These are phyloP conservation scores for Viola pubescens DNA, from an alignment of 441 rosid species.

Conservation along the genomic window DNA sequence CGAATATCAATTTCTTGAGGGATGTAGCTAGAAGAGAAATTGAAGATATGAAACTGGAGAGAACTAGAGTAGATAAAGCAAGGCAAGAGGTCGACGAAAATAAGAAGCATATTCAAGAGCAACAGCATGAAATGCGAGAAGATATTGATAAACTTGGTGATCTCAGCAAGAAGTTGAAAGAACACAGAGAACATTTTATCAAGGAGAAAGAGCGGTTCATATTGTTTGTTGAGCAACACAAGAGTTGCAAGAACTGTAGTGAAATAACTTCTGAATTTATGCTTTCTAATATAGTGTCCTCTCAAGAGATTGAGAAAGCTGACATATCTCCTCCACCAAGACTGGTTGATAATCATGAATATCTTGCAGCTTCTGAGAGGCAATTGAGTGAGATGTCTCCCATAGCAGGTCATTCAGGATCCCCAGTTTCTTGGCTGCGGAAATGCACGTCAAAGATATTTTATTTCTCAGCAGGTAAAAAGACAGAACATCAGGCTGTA, in stretches of 20 bases:
- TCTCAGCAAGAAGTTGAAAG: slow-evolving; percentile 70
- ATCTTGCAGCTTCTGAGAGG: slow-evolving; percentile 18
- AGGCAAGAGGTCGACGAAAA: slow-evolving; percentile 57
- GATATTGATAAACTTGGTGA: slow-evolving; percentile 78
- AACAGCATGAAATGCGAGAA: slow-evolving; percentile 67
- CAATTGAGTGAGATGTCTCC: slow-evolving; percentile 34
- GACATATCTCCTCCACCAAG: slow-evolving; percentile 39
- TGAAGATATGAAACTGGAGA: slow-evolving; percentile 66
- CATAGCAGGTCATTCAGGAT: slow-evolving; percentile 25
- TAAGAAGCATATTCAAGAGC: slow-evolving; percentile 65
- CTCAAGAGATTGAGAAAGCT: slow-evolving; percentile 47
- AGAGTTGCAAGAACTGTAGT: slow-evolving; percentile 61
- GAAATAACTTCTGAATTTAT: slow-evolving; percentile 58
- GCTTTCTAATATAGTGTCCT: slow-evolving; percentile 54
- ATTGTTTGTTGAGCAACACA: slow-evolving; percentile 61
- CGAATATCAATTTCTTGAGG: slow-evolving; percentile 61
- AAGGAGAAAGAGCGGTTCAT: slow-evolving; percentile 81
- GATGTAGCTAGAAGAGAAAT: slow-evolving; percentile 80
- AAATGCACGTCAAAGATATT: slow-evolving; percentile 83
- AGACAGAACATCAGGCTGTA: slow-evolving; percentile 29
- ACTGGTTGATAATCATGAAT: slow-evolving; percentile 26
- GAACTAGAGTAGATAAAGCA: slow-evolving; percentile 51
- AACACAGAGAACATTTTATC: slow-evolving; percentile 65
- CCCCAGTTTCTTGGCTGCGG: slow-evolving; percentile 70
- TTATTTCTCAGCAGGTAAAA: slow-evolving; percentile 64